Conservation (phyloP, 345 rosid species). For the Hibiscus syriacus region DNA sequence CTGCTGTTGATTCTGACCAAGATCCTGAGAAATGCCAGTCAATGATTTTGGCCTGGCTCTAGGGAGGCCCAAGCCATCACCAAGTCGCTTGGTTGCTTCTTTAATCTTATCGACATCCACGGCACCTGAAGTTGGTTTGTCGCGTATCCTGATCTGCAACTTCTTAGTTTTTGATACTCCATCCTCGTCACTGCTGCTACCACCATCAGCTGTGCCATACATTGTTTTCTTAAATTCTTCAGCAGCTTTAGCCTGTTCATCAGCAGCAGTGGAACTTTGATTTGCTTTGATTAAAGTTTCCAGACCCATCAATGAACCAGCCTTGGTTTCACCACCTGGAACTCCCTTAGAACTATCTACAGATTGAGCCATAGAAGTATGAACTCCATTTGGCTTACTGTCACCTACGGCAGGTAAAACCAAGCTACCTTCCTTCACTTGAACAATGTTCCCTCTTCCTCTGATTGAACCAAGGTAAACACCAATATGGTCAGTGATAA, state of each 20-base stretch:
- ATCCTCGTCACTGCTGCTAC: constrained; percentile 97
- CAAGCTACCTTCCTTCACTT: constrained; percentile 81
- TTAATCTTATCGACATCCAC: constrained; percentile 90
- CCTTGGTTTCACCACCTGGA: constrained; percentile 39
- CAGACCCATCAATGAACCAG: constrained; percentile 67
- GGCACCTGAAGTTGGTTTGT: constrained; percentile 67
- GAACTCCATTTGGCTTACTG: constrained; percentile 37
- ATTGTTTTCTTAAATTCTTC: constrained; percentile 96
- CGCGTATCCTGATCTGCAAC: constrained; percentile 85
- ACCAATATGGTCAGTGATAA: constrained; percentile 81
- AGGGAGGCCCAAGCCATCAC: constrained; percentile 71
- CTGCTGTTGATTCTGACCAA: constrained; percentile 46
- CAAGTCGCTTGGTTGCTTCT: constrained; percentile 89
- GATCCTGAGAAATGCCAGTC: constrained; percentile 52
- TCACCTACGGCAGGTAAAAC: constrained; percentile 47
- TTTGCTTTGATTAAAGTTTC: constrained; percentile 56
- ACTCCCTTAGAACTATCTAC: constrained; percentile 36
- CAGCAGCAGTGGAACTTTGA: constrained; percentile 38
- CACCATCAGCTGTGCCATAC: constrained; percentile 72
- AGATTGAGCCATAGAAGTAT: constrained; percentile 37
- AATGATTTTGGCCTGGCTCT: constrained; percentile 61
- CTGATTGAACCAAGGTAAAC: constrained; percentile 86
- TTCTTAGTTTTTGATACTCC: constrained; percentile 60
- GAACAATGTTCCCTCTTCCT: constrained; percentile 89
- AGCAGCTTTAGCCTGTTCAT: constrained; percentile 95